Evolutionary conservation across 768 basidiomycete species (phyloP).

Genomic region (Lactifluus hygrophoroides): DNA sequence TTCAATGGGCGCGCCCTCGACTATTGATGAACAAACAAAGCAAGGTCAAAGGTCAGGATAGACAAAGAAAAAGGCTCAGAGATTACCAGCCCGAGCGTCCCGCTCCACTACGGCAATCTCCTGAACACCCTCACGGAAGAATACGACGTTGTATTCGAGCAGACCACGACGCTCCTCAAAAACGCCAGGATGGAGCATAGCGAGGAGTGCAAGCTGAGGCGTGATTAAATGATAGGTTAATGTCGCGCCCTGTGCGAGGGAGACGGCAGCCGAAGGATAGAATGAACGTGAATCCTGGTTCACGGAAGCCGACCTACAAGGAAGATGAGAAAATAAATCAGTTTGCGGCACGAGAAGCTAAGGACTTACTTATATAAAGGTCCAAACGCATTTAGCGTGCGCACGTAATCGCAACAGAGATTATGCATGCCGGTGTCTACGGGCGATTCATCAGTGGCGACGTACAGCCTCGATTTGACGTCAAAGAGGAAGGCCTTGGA

Average conservation of each 20-base stretch:
- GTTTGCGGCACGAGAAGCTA: background rate
- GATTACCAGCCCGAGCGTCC: conserved; percentile 32
- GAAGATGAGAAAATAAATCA: conserved; percentile 6
- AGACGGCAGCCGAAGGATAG: conserved; percentile 63
- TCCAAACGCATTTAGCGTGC: conserved; percentile 79
- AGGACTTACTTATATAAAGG: conserved; percentile 67
- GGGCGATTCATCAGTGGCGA: conserved; percentile 91
- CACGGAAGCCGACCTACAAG: conserved; percentile 6
- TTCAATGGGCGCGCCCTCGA: background rate
- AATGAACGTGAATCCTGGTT: conserved; percentile 36
- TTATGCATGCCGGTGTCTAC: conserved; percentile 85
- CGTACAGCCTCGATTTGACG: conserved; percentile 69
- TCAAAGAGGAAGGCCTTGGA: conserved; percentile 95
- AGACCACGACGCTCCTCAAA: conserved; percentile 67
- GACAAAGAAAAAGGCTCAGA: background rate
- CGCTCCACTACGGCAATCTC: conserved; percentile 74
- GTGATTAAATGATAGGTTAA: conserved; percentile 79
- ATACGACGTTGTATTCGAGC: conserved; percentile 82
- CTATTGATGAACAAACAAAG: background rate
- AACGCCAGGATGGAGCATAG: conserved; percentile 62
- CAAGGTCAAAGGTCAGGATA: too few relatives aligned
- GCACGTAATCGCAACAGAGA: conserved; percentile 85
- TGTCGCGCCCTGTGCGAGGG: conserved; percentile 60
- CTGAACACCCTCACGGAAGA: conserved; percentile 73
- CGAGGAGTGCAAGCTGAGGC: conserved; percentile 58